Evolutionary conservation across 257 asterid genomes (phyloP).

Genomic region (Forsythia suspensa): DNA sequence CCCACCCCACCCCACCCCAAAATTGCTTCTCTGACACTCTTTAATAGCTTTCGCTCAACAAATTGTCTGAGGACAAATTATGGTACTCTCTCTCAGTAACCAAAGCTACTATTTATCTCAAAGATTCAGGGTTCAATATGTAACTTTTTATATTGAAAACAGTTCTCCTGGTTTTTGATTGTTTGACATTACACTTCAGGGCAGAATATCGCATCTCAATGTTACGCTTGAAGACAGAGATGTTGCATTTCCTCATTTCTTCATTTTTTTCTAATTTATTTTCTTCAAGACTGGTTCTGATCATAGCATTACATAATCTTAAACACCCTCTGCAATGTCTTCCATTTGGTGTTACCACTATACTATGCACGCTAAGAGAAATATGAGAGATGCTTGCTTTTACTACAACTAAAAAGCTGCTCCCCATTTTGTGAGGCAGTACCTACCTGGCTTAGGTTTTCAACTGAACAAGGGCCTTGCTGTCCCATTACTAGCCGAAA

Average conservation of each 20-base stretch:
- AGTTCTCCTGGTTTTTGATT: not conserved
- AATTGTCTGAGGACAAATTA: too few species aligned
- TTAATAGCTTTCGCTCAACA: not conserved
- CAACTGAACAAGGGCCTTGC: not conserved
- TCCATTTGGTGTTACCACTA: not conserved
- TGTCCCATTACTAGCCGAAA: not conserved
- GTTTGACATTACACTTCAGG: not conserved
- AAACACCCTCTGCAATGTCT: not conserved
- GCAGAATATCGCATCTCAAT: not conserved
- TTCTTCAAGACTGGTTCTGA: not conserved
- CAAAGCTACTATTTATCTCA: too few species aligned
- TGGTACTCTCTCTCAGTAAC: not conserved
- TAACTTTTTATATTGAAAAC: not conserved
- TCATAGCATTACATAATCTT: not conserved
- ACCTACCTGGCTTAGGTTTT: not conserved
- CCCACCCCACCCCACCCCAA: too few species aligned
- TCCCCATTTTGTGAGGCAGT: not conserved
- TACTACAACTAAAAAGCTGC: not conserved
- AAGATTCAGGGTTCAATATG: not conserved
- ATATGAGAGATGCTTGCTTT: not conserved
- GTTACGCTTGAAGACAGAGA: not conserved
- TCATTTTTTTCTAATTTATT: not conserved
- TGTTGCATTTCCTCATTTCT: not conserved
- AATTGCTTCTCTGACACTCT: not conserved
- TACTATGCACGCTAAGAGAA: not conserved